Base-by-base conservation (phyloP, 371 early-diverging fungal genomes). In the Mucor ambiguus region DNA sequence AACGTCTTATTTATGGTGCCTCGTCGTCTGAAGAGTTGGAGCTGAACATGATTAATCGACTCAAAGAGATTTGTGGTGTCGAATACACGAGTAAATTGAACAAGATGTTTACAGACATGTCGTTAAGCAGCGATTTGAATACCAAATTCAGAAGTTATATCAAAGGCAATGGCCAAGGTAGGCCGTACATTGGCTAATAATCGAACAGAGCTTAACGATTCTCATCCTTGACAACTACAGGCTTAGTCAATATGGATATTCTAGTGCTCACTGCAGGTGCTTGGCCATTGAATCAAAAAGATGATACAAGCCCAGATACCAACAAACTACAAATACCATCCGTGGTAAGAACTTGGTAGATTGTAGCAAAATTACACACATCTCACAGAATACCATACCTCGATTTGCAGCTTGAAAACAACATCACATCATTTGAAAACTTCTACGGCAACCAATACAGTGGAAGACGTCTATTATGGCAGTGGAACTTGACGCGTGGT, bases 71-170 rank as follows among this genome's bases (percentile, higher is more conserved):
- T 14, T 94, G 95, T 71, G 97, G 97, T 28, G 89, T 90, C 26
- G 97, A 97, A 78, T 96, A 95, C 79, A 96, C 95, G 1, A 85
- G 85, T 66, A 96, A 95, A 75, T 81, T 97, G 55, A 89, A 92
- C 75, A 89, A 92, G 61, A 96, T 97, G 97, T 96, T 96, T 70
- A 89, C 89, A 5, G 98, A 97, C 68, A 92, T 97, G 71, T 85
- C 88, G 6, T 68, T 96, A 7, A 94, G 95, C 73, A 90, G 88
- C 68, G 96, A 95, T 63, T 76, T 96, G 68, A 92, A 94, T 56
- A 59, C 55, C 1, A 77, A 75, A 3, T 84, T 80, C 49, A 75
- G 66, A 52, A 65, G 67, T 0, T 83, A 74, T 72, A 54, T 85
- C 9, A 78, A 82, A 28, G 71, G 73, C 44, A 76, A 69, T 55